Evolutionary conservation across 2,329 filamentous ascomycete species (phyloP).

Genomic region (Cucurbitaria berberidis): DNA sequence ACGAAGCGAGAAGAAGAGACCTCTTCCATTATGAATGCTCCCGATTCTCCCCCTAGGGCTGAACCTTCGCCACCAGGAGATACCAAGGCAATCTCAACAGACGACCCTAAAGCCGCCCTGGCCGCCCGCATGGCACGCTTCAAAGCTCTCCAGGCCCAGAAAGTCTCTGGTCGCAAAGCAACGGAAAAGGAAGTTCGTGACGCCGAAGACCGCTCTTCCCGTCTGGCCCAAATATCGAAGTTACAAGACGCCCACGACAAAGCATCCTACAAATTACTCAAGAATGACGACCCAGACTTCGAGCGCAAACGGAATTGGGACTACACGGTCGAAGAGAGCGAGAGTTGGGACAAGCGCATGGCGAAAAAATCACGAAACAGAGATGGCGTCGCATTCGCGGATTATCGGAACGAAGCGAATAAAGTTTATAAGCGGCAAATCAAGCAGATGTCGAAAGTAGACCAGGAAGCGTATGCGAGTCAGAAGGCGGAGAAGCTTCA

Average conservation of each 20-base stretch:
- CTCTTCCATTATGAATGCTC: conserved; percentile 7
- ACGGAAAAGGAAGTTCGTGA: conserved; percentile 59
- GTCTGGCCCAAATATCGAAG: conserved; percentile 67
- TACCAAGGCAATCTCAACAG: conserved; percentile 7
- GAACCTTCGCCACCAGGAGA: conserved; percentile 7
- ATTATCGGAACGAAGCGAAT: conserved; percentile 84
- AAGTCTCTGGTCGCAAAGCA: conserved; percentile 61
- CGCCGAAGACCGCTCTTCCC: conserved; percentile 37
- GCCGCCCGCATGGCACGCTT: conserved; percentile 70
- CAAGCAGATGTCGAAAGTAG: conserved; percentile 70
- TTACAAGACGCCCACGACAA: conserved; percentile 86
- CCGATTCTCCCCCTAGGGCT: conserved; percentile 9
- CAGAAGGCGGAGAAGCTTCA: conserved; percentile 87
- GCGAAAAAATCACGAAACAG: conserved; percentile 82
- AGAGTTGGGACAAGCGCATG: conserved; percentile 89
- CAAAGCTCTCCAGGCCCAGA: conserved; percentile 81
- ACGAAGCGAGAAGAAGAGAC: conserved; percentile 14
- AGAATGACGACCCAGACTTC: conserved; percentile 92
- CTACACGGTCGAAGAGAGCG: conserved; percentile 94
- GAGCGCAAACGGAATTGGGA: conserved; percentile 99
- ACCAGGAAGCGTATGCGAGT: conserved; percentile 83
- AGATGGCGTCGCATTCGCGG: conserved; percentile 87
- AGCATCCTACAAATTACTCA: conserved; percentile 89
- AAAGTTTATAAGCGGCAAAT: conserved; percentile 96
- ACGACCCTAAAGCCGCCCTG: conserved; percentile 41